Percentiles rank a stretch among this genome's conserved stretches.
phyloP scores from a whole-genome alignment of 306 rosid species.

The Prunus kanzakura region DNA sequence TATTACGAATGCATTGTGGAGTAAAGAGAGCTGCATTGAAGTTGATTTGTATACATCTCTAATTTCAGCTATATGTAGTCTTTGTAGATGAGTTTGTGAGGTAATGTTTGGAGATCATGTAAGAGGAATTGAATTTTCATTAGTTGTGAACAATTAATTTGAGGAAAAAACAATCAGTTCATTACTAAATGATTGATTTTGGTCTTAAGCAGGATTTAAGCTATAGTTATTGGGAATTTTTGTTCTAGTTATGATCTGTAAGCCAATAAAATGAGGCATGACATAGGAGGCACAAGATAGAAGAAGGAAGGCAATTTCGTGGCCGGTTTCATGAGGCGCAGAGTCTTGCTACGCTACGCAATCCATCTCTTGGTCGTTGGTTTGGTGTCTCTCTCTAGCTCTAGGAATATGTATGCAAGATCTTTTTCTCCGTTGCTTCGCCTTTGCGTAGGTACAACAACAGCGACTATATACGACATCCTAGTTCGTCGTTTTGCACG shows the following conservation, averaged over 20 bases:
- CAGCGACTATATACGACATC: background rate
- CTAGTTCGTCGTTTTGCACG: background rate
- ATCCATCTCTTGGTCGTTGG: background rate
- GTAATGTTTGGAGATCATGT: background rate
- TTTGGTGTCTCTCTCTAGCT: background rate
- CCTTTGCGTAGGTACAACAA: background rate
- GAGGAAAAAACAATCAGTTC: background rate
- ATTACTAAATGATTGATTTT: background rate
- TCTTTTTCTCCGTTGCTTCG: background rate
- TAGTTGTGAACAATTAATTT: background rate
- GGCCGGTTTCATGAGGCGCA: background rate
- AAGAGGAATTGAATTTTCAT: background rate
- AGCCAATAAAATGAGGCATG: too few relatives aligned
- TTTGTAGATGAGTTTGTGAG: too few relatives aligned
- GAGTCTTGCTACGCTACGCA: slow-evolving; percentile 4
- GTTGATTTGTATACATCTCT: background rate
- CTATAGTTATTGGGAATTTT: too few relatives aligned
- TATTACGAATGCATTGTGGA: background rate
- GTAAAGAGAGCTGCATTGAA: background rate
- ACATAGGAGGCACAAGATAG: too few relatives aligned
- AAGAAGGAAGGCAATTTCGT: background rate
- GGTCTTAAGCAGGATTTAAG: too few relatives aligned
- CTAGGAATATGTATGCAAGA: too few relatives aligned
- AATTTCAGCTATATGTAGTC: too few relatives aligned
- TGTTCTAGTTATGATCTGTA: too few relatives aligned